phyloP scores from a whole-genome alignment of 2,329 filamentous ascomycete genomes.

The Xylariomycetidae sp. region DNA sequence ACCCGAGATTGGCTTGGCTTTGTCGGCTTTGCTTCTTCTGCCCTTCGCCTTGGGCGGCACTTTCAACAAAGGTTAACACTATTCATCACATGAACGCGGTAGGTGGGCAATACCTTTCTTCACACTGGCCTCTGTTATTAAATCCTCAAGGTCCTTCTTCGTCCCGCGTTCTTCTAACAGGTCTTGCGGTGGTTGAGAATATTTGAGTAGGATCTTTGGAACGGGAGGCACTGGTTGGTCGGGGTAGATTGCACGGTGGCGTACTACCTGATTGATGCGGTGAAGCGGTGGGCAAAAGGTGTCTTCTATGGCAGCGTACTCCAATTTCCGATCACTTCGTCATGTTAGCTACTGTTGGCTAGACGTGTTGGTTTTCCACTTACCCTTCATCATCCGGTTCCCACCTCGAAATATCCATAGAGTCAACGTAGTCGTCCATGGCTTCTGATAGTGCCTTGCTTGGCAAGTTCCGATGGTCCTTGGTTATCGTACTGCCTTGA shows the following conservation, averaged over 20 bases:
- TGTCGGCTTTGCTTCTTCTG: slow-evolving; percentile 53
- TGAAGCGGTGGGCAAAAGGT: slow-evolving; percentile 83
- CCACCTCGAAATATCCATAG: slow-evolving; percentile 76
- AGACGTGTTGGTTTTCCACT: slow-evolving; percentile 16
- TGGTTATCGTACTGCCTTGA: slow-evolving; percentile 71
- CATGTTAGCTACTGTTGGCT: slow-evolving; percentile 28
- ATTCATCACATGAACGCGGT: too few relatives aligned
- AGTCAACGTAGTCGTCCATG: slow-evolving; percentile 89
- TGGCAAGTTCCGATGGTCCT: slow-evolving; percentile 80
- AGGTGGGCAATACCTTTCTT: slow-evolving; percentile 71
- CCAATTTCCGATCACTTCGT: slow-evolving; percentile 32
- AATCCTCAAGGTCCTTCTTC: slow-evolving; percentile 49
- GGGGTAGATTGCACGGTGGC: slow-evolving; percentile 72
- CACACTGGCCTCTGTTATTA: slow-evolving; percentile 67
- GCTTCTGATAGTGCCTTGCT: slow-evolving; percentile 65
- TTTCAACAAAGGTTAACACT: too few relatives aligned
- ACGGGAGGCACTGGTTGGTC: slow-evolving; percentile 56
- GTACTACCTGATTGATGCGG: slow-evolving; percentile 78
- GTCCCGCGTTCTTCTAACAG: slow-evolving; percentile 57
- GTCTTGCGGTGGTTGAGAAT: slow-evolving; percentile 64
- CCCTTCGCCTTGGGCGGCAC: slow-evolving; percentile 77
- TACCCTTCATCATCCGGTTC: slow-evolving; percentile 71
- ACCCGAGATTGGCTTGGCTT: slow-evolving; percentile 78
- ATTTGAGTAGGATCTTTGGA: slow-evolving; percentile 62
- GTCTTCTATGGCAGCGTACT: slow-evolving; percentile 75